These are phyloP conservation scores for Macrophomina tecta DNA, from an alignment of 2,329 filamentous ascomycete genomes.

Conservation along the genomic window DNA sequence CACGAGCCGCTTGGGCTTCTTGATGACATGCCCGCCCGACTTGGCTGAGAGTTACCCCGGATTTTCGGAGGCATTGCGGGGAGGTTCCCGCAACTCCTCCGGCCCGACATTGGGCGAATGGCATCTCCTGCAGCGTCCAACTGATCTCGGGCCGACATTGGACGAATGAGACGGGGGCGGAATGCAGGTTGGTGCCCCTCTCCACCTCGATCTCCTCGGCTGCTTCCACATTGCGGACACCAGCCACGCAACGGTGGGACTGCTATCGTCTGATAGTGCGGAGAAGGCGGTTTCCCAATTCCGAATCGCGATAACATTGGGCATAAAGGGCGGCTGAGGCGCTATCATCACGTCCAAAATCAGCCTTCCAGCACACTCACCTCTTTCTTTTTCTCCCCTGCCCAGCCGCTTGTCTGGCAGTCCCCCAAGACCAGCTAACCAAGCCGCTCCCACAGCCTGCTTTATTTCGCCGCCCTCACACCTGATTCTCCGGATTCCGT, in stretches of 20 bases:
- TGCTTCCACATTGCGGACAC: not conserved
- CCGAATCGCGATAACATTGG: not conserved
- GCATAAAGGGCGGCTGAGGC: constrained; percentile 4
- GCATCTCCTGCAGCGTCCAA: not conserved
- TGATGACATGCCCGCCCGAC: not conserved
- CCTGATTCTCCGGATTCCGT: not conserved
- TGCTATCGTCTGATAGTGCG: not conserved
- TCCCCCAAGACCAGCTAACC: not conserved
- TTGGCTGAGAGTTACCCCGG: constrained; percentile 22
- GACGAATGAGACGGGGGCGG: not conserved
- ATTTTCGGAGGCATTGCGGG: constrained; percentile 2
- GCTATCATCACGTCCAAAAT: not conserved
- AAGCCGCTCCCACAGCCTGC: not conserved
- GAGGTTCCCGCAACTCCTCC: not conserved
- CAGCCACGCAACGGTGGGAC: not conserved
- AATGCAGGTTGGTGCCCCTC: not conserved
- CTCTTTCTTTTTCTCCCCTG: not conserved
- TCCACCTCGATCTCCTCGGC: constrained; percentile 3
- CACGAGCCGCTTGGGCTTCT: constrained; percentile 9
- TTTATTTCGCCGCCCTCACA: not conserved
- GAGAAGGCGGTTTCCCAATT: constrained; percentile 4
- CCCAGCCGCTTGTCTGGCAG: not conserved
- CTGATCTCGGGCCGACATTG: not conserved
- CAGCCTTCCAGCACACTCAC: not conserved
- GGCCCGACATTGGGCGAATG: constrained; percentile 5